Conservation (phyloP, 805 yeast species). For the Hanseniaspora pseudoguilliermondii region DNA sequence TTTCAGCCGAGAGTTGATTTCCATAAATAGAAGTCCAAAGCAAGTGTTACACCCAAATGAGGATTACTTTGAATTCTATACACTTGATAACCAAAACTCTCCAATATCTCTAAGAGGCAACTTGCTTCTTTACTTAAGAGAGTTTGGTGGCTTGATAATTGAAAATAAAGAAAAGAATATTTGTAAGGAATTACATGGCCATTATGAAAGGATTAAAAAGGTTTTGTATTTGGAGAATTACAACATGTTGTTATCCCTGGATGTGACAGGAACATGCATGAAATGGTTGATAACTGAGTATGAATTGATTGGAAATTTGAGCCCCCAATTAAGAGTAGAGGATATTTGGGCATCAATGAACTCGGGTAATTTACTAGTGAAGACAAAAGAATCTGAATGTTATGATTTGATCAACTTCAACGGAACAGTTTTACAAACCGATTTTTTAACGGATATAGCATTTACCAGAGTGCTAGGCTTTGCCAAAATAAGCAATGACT, state of each 20-base stretch:
- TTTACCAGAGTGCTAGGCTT: conserved; percentile 32
- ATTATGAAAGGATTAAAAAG: conserved; percentile 34
- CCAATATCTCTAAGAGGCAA: not conserved
- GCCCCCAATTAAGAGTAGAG: not conserved
- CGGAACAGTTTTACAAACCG: conserved; percentile 31
- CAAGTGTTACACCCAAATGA: not conserved
- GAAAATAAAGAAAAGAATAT: not conserved
- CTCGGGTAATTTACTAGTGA: not conserved
- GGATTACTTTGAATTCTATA: not conserved
- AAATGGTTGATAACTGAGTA: conserved; percentile 1
- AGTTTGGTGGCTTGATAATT: not conserved
- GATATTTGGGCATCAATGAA: not conserved
- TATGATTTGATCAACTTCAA: conserved; percentile 21
- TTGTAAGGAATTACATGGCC: conserved; percentile 31
- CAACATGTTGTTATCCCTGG: conserved; percentile 44
- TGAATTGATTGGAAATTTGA: not conserved
- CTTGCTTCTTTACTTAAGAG: not conserved
- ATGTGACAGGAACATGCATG: conserved; percentile 33
- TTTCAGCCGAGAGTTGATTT: not conserved
- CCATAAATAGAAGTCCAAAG: conserved; percentile 16
- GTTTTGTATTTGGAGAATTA: conserved; percentile 40
- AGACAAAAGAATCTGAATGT: not conserved
- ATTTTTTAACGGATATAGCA: conserved; percentile 32
- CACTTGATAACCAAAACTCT: not conserved
- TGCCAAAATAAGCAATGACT: conserved; percentile 23